Base-by-base conservation (phyloP, 1,284 basidiomycete species). In the Ustilago curta region DNA sequence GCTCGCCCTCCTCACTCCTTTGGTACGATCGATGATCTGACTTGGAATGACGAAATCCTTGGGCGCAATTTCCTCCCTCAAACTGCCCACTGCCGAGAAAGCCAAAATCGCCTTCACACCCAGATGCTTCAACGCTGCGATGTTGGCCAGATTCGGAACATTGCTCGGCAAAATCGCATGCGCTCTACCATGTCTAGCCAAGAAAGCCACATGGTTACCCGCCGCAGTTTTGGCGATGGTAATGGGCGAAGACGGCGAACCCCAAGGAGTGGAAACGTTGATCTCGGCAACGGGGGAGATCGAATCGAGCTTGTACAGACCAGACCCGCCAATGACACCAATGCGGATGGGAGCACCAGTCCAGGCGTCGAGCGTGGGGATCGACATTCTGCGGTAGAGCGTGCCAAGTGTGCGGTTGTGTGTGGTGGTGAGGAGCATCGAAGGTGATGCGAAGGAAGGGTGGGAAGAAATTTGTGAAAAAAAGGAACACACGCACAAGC, bases 11-110 rank as follows among this genome's bases (percentile, higher is more conserved):
- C 95, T 89, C 48, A 97, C 87, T 14, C 94, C 93, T 86, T 97
- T 98, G 21, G 96, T 98, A 54, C 96, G 90, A 86, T 99, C 95
- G 84, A 99, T 97, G 87, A 98, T 93, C 76, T 98, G 95, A 57
- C 89, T 88, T 0, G 96, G 95, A 49, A 99, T 90, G 56, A 91
- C 88, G 85, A 98, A 95, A 79, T 95, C 91, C 44, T 94, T 85
- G 23, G 83, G 82, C 16, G 83, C 74, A 83, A 98, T 94, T 80
- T 97, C 94, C 86, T 99, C 96, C 48, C 94, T 89, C 44, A 99
- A 89, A n/a, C 93, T 95, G 39, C 96, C 96, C 45, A 99, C 96
- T 8, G 96, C 96, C 18, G 91, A 93, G 88, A 99, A 99, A 2
- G 95, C 94, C 69, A 98, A 88, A 80, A 99, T 90, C 43, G 91